Conservation (phyloP, 768 basidiomycete species). For the Boletus patriciae region DNA sequence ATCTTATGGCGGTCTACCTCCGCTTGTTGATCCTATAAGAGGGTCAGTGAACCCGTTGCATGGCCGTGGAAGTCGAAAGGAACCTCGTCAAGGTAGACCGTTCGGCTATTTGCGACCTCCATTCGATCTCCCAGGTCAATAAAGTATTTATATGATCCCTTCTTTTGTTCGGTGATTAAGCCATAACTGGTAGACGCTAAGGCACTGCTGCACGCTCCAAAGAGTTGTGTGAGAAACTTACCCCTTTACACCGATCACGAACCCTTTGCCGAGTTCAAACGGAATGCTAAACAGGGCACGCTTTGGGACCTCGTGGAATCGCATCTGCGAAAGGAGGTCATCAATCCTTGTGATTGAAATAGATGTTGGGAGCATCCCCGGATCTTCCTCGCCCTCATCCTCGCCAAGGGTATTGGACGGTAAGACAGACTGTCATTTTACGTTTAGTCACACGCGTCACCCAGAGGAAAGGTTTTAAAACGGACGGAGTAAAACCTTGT, state of each 20-base stretch:
- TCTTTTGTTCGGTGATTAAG: constrained; percentile 84
- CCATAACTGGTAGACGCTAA: constrained; percentile 62
- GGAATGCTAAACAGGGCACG: constrained; percentile 80
- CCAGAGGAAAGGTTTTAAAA: background rate
- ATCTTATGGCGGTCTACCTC: constrained; percentile 29
- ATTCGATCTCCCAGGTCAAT: constrained; percentile 72
- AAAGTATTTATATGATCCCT: constrained; percentile 80
- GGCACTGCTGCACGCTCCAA: background rate
- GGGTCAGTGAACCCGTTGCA: constrained; percentile 1
- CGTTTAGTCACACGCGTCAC: constrained; percentile 7
- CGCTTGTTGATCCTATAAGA: constrained; percentile 27
- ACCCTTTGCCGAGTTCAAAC: constrained; percentile 70
- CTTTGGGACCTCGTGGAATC: constrained; percentile 79
- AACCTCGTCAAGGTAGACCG: constrained; percentile 75
- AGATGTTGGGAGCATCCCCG: constrained; percentile 59
- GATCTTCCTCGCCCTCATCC: constrained; percentile 48
- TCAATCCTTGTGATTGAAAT: constrained; percentile 77
- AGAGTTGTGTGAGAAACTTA: constrained; percentile 33
- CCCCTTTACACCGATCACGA: constrained; percentile 83
- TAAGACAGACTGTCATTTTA: constrained; percentile 53
- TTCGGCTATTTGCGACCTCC: constrained; percentile 72
- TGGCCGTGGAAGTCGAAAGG: background rate
- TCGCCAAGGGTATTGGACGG: constrained; percentile 47
- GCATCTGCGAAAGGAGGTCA: constrained; percentile 77
- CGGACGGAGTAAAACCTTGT: constrained; percentile 78